phyloP scores from a whole-genome alignment of 257 asterid species.

The Solanum tacnaense region DNA sequence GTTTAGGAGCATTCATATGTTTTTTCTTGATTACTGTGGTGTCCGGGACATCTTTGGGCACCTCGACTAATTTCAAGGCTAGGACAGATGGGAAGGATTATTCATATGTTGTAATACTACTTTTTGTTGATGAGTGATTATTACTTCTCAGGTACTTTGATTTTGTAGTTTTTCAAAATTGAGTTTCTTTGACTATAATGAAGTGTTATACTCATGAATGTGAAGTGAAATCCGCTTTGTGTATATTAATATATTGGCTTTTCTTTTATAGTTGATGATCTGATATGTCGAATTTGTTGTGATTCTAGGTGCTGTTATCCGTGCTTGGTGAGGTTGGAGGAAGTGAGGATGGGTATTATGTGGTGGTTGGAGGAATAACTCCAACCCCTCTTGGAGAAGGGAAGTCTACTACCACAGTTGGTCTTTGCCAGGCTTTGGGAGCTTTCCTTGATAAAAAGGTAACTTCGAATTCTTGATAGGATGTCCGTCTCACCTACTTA shows the following conservation, averaged over 20 bases:
- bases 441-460: conserved; percentile 94
- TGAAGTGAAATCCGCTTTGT: neutral
- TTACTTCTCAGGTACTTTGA: neutral
- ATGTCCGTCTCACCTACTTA: neutral
- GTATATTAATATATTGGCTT: neutral
- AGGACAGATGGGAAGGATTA: neutral
- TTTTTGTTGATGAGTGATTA: neutral
- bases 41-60: neutral
- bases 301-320: conserved; percentile 58
- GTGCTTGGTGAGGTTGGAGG: conserved; percentile 65
- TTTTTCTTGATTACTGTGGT: neutral
- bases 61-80: neutral
- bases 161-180: neutral
- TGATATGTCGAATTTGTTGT: neutral
- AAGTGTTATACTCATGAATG: neutral
- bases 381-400: conserved; percentile 99
- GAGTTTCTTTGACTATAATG: neutral
- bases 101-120: neutral
- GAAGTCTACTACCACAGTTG: conserved; percentile 93
- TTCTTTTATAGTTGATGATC: neutral
- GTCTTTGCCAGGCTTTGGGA: conserved; percentile 97
- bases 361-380: conserved; percentile 94
- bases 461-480: neutral
- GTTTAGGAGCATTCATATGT: neutral
- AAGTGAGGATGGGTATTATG: conserved; percentile 72